A percentile compares a stretch with the other conserved stretches of the same genome.
Evolutionary conservation across 208 protist species (phyloP).

Genomic region (Crithidia mellificae): DNA sequence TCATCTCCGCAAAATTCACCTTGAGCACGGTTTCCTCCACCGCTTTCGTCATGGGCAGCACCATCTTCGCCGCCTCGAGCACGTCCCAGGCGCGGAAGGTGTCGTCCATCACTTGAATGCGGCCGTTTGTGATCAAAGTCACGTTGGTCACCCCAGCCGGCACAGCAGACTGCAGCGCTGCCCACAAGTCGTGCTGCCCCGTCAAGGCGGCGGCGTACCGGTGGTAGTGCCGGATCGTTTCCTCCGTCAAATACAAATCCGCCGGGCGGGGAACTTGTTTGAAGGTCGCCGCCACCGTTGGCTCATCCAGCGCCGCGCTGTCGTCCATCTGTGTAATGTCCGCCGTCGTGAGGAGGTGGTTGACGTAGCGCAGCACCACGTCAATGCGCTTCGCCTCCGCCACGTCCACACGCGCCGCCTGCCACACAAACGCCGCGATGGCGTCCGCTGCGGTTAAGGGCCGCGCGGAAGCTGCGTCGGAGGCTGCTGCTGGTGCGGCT

Average conservation of each 20-base stretch:
- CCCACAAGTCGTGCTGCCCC: conserved; percentile 10
- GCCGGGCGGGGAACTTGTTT: conserved; percentile 7
- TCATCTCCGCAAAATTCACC: conserved; percentile 43
- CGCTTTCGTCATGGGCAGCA: conserved; percentile 24
- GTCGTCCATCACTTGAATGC: conserved; percentile 40
- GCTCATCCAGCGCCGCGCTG: not conserved
- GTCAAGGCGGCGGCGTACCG: not conserved
- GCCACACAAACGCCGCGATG: conserved; percentile 12
- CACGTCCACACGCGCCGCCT: conserved; percentile 1
- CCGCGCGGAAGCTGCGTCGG: too few relatives aligned
- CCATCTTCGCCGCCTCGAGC: conserved; percentile 18
- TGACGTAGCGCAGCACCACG: conserved; percentile 12
- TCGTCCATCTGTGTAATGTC: not conserved
- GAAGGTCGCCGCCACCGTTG: conserved; percentile 14
- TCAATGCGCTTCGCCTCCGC: conserved; percentile 11
- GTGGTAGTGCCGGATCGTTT: not conserved
- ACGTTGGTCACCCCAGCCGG: not conserved
- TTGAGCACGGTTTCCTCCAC: conserved; percentile 33
- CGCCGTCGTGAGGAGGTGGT: conserved; percentile 5
- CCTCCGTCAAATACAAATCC: conserved; percentile 4
- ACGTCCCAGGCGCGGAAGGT: conserved; percentile 47
- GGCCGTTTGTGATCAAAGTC: conserved; percentile 51
- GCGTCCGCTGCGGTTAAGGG: not conserved
- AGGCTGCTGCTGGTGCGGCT: not conserved
- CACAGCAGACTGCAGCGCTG: not conserved